Evolutionary conservation across 1,139 yeast species (phyloP).

Genomic region (Kodamaea derodonti): DNA sequence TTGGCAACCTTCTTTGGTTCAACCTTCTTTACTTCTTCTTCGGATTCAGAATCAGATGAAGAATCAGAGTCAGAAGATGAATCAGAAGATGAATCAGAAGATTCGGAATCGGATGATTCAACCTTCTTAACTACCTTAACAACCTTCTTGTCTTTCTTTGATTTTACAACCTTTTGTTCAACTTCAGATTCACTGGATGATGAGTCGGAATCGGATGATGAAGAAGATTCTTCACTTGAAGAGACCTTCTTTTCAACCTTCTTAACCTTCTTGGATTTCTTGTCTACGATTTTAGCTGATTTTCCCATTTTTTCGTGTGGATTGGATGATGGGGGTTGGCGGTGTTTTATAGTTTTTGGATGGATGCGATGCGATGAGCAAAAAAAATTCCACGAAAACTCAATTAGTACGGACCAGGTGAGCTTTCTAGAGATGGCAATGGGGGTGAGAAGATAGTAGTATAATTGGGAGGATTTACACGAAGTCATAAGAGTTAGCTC

Average conservation of each 20-base stretch:
- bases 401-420: too few species aligned
- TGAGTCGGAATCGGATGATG: slow-evolving; percentile 14
- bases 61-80: slow-evolving; percentile 11
- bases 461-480: too few species aligned
- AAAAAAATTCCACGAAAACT: neutral
- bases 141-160: slow-evolving; percentile 23
- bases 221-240: slow-evolving; percentile 19
- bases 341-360: too few species aligned
- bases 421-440: too few species aligned
- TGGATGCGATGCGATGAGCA: neutral
- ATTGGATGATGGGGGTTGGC: too few species aligned
- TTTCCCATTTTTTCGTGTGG: slow-evolving; percentile 15
- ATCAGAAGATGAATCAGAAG: slow-evolving; percentile 16
- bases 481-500: too few species aligned
- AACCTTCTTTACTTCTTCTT: slow-evolving; percentile 19
- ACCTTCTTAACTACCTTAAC: slow-evolving; percentile 13
- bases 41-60: slow-evolving; percentile 22
- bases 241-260: slow-evolving; percentile 3
- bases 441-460: too few species aligned
- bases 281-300: slow-evolving; percentile 22
- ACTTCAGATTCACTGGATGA: slow-evolving; percentile 23
- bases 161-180: slow-evolving; percentile 21
- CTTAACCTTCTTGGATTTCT: slow-evolving; percentile 20
- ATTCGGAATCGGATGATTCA: slow-evolving; percentile 15
- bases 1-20: slow-evolving; percentile 20